Percentiles rank a stretch among this genome's conserved stretches.
Evolutionary conservation across 805 yeast genomes (phyloP).

Genomic region (Zygoascus tannicola): DNA sequence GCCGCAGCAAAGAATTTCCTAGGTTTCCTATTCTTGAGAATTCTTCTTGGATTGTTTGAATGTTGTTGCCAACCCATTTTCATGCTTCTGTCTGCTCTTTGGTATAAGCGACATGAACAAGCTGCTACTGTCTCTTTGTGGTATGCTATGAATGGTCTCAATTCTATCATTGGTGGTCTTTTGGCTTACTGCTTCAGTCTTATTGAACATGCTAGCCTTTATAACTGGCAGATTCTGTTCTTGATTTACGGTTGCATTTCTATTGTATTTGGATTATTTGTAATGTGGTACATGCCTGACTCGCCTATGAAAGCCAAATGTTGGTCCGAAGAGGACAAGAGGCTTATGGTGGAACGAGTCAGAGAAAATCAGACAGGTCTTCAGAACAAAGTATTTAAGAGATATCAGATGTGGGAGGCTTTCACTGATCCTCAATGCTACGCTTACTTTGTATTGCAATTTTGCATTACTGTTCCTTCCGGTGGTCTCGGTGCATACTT

Average conservation of each 20-base stretch:
- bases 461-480: slow-evolving; percentile 39
- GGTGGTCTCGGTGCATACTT: slow-evolving; percentile 48
- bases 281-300: slow-evolving; percentile 47
- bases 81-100: slow-evolving; percentile 52
- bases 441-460: slow-evolving; percentile 29
- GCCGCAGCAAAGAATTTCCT: slow-evolving; percentile 13
- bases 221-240: slow-evolving; percentile 55
- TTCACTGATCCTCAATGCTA: slow-evolving; percentile 42
- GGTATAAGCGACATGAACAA: slow-evolving; percentile 39
- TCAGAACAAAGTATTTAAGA: slow-evolving; percentile 46
- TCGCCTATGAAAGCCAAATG: slow-evolving; percentile 35
- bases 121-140: slow-evolving; percentile 41
- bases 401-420: slow-evolving; percentile 45
- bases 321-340: slow-evolving; percentile 25
- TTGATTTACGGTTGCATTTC: slow-evolving; percentile 54
- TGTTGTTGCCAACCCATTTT: slow-evolving; percentile 36
- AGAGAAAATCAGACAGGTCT: slow-evolving; percentile 49
- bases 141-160: slow-evolving; percentile 28
- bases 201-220: slow-evolving; percentile 20
- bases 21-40: slow-evolving; percentile 10
- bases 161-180: slow-evolving; percentile 22
- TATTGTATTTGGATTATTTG: slow-evolving; percentile 39
- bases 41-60: slow-evolving; percentile 14
- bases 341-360: slow-evolving; percentile 42
- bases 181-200: slow-evolving; percentile 18